Percentiles rank a stretch among this genome's conserved stretches.
Conservation (phyloP, 257 asterid genomes). For the Striga asiatica region DNA sequence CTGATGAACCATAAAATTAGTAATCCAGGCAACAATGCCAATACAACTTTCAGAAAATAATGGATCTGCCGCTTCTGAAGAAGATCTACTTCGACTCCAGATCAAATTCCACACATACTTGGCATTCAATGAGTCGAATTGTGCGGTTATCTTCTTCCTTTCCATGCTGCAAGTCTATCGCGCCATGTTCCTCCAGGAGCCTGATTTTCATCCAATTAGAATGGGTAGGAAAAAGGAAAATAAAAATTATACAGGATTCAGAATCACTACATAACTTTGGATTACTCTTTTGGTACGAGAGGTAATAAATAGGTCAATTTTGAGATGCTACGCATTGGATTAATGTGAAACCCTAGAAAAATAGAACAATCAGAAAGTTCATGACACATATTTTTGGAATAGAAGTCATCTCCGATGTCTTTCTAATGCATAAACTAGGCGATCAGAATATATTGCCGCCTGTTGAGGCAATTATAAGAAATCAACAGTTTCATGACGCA, state of each 20-base stretch:
- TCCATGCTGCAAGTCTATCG: slow-evolving; percentile 78
- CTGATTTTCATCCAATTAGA: slow-evolving; percentile 25
- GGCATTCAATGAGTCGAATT: slow-evolving; percentile 48
- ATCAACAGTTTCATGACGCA: too few species aligned
- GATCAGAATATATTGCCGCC: slow-evolving; percentile 1
- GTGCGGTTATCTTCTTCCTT: slow-evolving; percentile 57
- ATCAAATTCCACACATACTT: slow-evolving; percentile 90
- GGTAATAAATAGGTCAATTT: not conserved
- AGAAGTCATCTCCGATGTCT: not conserved
- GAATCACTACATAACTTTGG: not conserved
- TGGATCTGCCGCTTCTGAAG: slow-evolving; percentile 78
- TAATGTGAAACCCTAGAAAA: slow-evolving; percentile 8
- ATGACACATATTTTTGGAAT: not conserved
- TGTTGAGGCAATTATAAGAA: not conserved
- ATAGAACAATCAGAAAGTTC: slow-evolving; percentile 11
- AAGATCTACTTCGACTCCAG: slow-evolving; percentile 94
- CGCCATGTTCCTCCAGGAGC: slow-evolving; percentile 73
- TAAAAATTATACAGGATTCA: slow-evolving; percentile 10
- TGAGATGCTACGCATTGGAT: not conserved
- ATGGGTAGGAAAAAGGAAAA: slow-evolving; percentile 10
- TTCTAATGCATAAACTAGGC: not conserved
- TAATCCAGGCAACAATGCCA: slow-evolving; percentile 81
- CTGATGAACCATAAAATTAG: slow-evolving; percentile 78
- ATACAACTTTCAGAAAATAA: slow-evolving; percentile 69
- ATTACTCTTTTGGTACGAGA: not conserved